A percentile compares a stretch with the other conserved stretches of the same genome.
Evolutionary conservation across 2,329 filamentous ascomycete genomes (phyloP).

Genomic region (Rhynchosporium agropyri): DNA sequence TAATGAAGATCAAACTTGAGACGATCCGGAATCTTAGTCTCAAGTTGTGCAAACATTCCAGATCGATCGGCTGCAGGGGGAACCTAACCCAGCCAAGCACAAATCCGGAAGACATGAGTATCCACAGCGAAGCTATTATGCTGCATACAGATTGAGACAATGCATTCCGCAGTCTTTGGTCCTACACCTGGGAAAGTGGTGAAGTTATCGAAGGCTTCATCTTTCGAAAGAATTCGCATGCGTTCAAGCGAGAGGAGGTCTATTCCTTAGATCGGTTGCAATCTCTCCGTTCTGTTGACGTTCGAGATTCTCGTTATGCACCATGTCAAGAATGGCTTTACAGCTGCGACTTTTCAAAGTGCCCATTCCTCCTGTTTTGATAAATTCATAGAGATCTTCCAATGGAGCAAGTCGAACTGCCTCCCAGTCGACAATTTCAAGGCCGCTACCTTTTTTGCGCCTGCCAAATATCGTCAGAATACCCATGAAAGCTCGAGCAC

Average conservation of each 20-base stretch:
- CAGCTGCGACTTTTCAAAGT: not conserved
- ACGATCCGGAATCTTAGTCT: not conserved
- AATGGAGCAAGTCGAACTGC: not conserved
- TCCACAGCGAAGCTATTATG: conserved; percentile 1
- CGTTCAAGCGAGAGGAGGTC: not conserved
- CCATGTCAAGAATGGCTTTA: not conserved
- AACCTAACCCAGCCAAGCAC: not conserved
- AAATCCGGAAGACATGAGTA: conserved; percentile 1
- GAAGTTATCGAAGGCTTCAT: conserved; percentile 5
- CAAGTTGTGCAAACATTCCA: not conserved
- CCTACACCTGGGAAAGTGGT: not conserved
- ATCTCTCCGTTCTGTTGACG: not conserved
- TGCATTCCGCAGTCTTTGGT: not conserved
- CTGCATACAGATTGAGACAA: conserved; percentile 1
- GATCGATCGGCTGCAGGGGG: not conserved
- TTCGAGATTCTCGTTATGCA: not conserved
- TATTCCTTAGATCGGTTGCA: not conserved
- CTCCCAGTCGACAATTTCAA: not conserved
- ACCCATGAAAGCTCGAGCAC: conserved; percentile 2
- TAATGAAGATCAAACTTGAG: conserved; percentile 1
- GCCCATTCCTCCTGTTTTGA: conserved; percentile 2
- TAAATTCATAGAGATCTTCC: conserved; percentile 5
- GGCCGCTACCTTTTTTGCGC: not conserved
- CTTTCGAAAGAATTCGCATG: not conserved
- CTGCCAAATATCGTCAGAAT: not conserved